These are phyloP conservation scores for Metschnikowia bowlesiae DNA, from an alignment of 805 yeast genomes.

Conservation along the genomic window DNA sequence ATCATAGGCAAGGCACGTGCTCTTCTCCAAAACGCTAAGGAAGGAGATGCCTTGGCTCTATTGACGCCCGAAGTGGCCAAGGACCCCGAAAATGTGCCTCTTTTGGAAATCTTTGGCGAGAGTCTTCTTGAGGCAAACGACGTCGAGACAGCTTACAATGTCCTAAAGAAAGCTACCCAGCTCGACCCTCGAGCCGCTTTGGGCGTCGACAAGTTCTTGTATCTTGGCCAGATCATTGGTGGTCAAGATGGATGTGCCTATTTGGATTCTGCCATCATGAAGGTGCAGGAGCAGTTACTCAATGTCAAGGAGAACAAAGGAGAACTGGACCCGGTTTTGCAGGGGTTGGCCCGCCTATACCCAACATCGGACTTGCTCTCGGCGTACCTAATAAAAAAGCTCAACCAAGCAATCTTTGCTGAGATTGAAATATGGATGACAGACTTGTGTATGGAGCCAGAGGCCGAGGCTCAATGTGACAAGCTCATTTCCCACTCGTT, in stretches of 20 bases:
- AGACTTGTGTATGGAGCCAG: slow-evolving; percentile 88
- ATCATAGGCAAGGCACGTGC: slow-evolving; percentile 38
- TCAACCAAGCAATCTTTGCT: slow-evolving; percentile 76
- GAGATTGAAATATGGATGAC: slow-evolving; percentile 97
- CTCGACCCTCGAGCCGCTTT: slow-evolving; percentile 60
- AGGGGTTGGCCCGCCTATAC: slow-evolving; percentile 24
- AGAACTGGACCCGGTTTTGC: slow-evolving; percentile 21
- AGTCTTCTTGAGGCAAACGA: slow-evolving; percentile 74
- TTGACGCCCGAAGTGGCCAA: slow-evolving; percentile 36
- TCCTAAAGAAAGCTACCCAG: slow-evolving; percentile 56
- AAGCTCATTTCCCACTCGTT: slow-evolving; percentile 61
- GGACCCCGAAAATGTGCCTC: slow-evolving; percentile 35
- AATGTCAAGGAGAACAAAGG: slow-evolving; percentile 25
- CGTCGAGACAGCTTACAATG: slow-evolving; percentile 70
- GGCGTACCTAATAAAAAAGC: slow-evolving; percentile 46
- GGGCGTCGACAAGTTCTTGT: slow-evolving; percentile 81
- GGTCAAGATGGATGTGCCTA: slow-evolving; percentile 67
- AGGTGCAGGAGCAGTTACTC: slow-evolving; percentile 36
- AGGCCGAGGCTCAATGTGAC: slow-evolving; percentile 81
- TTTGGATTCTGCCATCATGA: slow-evolving; percentile 59
- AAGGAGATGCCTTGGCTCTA: slow-evolving; percentile 49
- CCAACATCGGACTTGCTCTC: slow-evolving; percentile 20
- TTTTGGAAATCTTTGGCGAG: slow-evolving; percentile 67
- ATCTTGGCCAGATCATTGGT: slow-evolving; percentile 87
- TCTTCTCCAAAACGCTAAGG: slow-evolving; percentile 43